Base-by-base conservation (phyloP, 1,284 basidiomycete genomes). In the Sphaerobolus stellatus region DNA sequence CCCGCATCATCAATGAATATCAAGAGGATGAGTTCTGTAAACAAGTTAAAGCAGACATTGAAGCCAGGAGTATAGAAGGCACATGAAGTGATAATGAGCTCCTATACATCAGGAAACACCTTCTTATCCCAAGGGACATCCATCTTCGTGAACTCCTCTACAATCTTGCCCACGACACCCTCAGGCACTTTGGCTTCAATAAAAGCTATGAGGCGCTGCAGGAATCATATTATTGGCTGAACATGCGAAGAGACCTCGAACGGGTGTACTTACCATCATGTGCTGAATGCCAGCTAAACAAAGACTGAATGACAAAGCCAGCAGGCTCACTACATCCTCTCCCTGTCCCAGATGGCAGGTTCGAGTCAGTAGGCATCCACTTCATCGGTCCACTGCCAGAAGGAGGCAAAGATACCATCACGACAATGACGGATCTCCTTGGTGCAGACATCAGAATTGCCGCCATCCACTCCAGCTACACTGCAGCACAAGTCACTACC, bases 161-260 rank as follows among this genome's bases (percentile, higher is more conserved):
- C 43, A 54, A 51, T 0, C 52, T 70, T 2, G 66, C 68, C 0
- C 69, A 71, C 46, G 61, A 69, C 33, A 52, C 65, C 0, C 65
- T 67, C 0, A 70, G 74, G 0, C 74, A 77, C n/a, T 52, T 72
- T 74, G 71, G 74, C 0, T 60, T 64, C 20, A 61, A 70, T 20
- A 76, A 76, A 49, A 63, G 62, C 16, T 74, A 75, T 48, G 60
- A 52, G 0, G 40, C 66, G 0, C 57, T 75, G 0, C 56, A 60
- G 0, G 48, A 58, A 4, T 63, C 64, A 0, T 77, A 68, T 48
- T 76, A 74, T 58, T 78, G 75, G 75, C 74, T 71, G 0, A 59
- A 66, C 20, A 77, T 77, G 72, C 18, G 61, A 0, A n/a, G 31
- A 0, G 68, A 73, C 25, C 60, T 75, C 0, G 63, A 69, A 25